These are phyloP conservation scores for Cercophora scortea DNA, from an alignment of 495 filamentous ascomycete genomes.

Conservation along the genomic window DNA sequence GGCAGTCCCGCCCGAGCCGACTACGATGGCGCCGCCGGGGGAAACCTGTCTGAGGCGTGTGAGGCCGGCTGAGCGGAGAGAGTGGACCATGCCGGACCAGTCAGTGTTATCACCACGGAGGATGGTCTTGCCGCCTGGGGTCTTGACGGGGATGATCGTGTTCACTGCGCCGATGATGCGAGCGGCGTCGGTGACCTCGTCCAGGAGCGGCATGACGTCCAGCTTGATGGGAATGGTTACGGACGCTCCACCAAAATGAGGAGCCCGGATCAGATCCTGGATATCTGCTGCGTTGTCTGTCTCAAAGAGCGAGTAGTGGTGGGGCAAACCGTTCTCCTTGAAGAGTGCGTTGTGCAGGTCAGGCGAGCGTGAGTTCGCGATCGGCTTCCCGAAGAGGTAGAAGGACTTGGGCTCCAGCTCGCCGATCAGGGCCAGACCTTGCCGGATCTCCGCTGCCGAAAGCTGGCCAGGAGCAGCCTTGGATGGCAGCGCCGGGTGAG, in stretches of 20 bases:
- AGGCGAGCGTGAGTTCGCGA: constrained; percentile 72
- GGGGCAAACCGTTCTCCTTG: constrained; percentile 68
- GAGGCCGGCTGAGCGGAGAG: constrained; percentile 67
- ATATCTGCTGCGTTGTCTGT: constrained; percentile 61
- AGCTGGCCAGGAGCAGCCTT: constrained; percentile 94
- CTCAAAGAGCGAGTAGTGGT: constrained; percentile 76
- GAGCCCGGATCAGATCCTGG: constrained; percentile 55
- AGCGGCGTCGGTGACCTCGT: constrained; percentile 71
- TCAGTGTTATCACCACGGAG: constrained; percentile 90
- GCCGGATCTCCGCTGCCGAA: constrained; percentile 81
- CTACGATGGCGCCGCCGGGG: constrained; percentile 54
- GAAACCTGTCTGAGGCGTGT: constrained; percentile 24
- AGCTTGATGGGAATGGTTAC: constrained; percentile 95
- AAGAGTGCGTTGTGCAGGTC: constrained; percentile 87
- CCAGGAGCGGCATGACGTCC: constrained; percentile 74
- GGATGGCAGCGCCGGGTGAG: constrained; percentile 79
- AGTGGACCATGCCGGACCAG: constrained; percentile 84
- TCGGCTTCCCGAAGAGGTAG: constrained; percentile 81
- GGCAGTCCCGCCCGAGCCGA: constrained; percentile 88
- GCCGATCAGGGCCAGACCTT: constrained; percentile 68
- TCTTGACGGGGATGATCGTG: constrained; percentile 59
- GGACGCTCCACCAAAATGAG: constrained; percentile 83
- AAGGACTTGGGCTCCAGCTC: constrained; percentile 71
- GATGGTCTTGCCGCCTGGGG: constrained; percentile 22
- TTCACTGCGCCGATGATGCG: constrained; percentile 88